Evolutionary conservation across 495 filamentous ascomycete genomes (phyloP).

Genomic region (Lepraria neglecta): DNA sequence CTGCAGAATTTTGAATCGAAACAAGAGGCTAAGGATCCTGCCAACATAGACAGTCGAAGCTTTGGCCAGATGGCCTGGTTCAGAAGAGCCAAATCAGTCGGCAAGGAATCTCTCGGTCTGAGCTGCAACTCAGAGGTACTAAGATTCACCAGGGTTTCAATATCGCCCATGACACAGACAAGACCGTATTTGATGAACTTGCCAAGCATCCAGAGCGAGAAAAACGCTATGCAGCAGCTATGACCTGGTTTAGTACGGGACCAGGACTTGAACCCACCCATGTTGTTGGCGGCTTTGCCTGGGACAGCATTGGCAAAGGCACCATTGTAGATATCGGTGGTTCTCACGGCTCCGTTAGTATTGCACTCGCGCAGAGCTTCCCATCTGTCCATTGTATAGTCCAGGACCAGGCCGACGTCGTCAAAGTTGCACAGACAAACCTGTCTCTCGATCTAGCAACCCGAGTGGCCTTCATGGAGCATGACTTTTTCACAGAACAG

Average conservation of each 20-base stretch:
- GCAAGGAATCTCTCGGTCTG: slow-evolving; percentile 16
- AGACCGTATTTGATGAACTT: slow-evolving; percentile 38
- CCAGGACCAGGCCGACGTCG: slow-evolving; percentile 46
- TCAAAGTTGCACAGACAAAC: slow-evolving; percentile 35
- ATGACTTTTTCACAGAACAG: slow-evolving; percentile 52
- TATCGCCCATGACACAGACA: slow-evolving; percentile 42
- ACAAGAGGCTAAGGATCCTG: not conserved
- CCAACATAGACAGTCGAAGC: slow-evolving; percentile 19
- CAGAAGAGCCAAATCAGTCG: slow-evolving; percentile 37
- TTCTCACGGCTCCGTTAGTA: slow-evolving; percentile 29
- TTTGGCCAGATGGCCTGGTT: slow-evolving; percentile 25
- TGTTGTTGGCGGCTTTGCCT: slow-evolving; percentile 41
- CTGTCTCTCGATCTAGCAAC: slow-evolving; percentile 34
- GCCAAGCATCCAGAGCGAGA: slow-evolving; percentile 40
- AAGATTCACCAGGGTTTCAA: slow-evolving; percentile 38
- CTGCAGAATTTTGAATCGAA: not conserved
- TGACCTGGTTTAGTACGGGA: slow-evolving; percentile 40
- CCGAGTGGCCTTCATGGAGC: slow-evolving; percentile 39
- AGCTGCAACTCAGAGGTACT: no score
- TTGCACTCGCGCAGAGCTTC: slow-evolving; percentile 28
- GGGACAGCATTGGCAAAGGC: slow-evolving; percentile 37
- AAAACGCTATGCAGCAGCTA: slow-evolving; percentile 45
- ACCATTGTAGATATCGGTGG: slow-evolving; percentile 35
- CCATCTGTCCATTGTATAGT: slow-evolving; percentile 39
- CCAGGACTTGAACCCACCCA: slow-evolving; percentile 46